Evolutionary conservation across 805 yeast genomes (phyloP).

Genomic region (Lipomyces sp.): DNA sequence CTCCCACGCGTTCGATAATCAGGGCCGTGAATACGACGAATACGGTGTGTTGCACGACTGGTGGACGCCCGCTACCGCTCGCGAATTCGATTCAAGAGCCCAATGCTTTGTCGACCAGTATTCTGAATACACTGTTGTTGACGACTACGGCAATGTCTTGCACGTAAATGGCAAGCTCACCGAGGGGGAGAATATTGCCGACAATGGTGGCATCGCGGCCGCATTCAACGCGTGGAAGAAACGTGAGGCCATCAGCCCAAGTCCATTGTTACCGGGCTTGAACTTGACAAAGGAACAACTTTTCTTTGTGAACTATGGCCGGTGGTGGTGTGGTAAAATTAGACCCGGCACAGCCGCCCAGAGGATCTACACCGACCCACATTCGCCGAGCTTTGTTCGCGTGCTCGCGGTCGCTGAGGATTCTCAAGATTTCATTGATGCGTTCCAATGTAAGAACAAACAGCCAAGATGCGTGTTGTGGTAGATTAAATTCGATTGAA

Average conservation of each 20-base stretch:
- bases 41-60: slow-evolving; percentile 35
- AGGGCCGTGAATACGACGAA: slow-evolving; percentile 36
- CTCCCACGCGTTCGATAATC: slow-evolving; percentile 38
- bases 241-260: slow-evolving; percentile 19
- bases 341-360: slow-evolving; percentile 37
- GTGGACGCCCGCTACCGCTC: slow-evolving; percentile 33
- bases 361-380: slow-evolving; percentile 36
- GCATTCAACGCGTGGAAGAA: slow-evolving; percentile 36
- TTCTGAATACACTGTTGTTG: slow-evolving; percentile 35
- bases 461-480: slow-evolving; percentile 35
- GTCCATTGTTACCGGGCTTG: slow-evolving; percentile 33
- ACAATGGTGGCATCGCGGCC: slow-evolving; percentile 37
- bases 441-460: slow-evolving; percentile 36
- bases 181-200: slow-evolving; percentile 38
- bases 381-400: slow-evolving; percentile 36
- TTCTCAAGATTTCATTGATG: slow-evolving; percentile 36
- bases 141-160: slow-evolving; percentile 29
- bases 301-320: slow-evolving; percentile 34
- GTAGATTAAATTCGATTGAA: slow-evolving; percentile 50
- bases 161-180: slow-evolving; percentile 37
- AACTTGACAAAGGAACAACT: slow-evolving; percentile 35
- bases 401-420: slow-evolving; percentile 35
- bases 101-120: slow-evolving; percentile 37
- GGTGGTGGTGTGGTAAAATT: slow-evolving; percentile 38
- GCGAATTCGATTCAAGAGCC: slow-evolving; percentile 35